These are phyloP conservation scores for Vaccinium myrtillus DNA, from an alignment of 148 eudicot species.

Conservation along the genomic window DNA sequence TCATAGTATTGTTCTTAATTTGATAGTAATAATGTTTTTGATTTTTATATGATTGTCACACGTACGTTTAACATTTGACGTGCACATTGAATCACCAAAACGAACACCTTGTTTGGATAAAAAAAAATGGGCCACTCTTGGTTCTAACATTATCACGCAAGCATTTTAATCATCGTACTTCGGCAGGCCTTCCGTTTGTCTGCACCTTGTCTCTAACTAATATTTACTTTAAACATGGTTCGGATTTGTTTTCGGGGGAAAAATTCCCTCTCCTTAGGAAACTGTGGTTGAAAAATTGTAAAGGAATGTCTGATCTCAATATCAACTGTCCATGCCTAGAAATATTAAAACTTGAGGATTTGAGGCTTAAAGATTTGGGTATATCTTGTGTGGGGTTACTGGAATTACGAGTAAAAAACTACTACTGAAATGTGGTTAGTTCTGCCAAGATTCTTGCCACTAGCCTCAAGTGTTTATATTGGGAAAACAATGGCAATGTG, in stretches of 20 bases:
- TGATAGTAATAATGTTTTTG: too few species aligned
- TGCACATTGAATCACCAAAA: too few species aligned
- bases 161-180: too few species aligned
- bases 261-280: not conserved
- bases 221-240: not conserved
- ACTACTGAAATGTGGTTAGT: not conserved
- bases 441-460: not conserved
- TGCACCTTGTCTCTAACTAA: not conserved
- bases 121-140: too few species aligned
- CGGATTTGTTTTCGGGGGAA: not conserved
- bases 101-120: too few species aligned
- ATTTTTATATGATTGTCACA: too few species aligned
- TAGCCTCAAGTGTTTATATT: not conserved
- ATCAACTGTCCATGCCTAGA: not conserved
- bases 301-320: not conserved
- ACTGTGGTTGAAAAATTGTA: not conserved
- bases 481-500: not conserved
- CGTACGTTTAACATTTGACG: too few species aligned
- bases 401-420: not conserved
- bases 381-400: not conserved
- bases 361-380: not conserved
- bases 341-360: not conserved
- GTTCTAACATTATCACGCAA: too few species aligned
- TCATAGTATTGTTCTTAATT: too few species aligned
- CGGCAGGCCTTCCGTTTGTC: not conserved